Conservation (phyloP, 116 monocot species). For the Iris pallida region DNA sequence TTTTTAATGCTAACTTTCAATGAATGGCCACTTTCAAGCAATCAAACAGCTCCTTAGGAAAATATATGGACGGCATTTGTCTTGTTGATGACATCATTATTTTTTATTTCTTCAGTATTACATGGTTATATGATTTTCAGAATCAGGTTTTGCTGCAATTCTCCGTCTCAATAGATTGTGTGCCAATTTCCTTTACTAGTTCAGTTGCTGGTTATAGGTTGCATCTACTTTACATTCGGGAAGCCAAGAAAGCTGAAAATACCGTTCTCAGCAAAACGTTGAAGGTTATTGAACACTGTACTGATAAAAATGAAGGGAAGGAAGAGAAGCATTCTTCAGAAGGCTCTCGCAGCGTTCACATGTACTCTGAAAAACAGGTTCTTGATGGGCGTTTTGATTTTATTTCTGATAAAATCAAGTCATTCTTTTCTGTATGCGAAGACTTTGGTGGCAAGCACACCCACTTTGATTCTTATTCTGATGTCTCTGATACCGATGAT, state of each 20-base stretch:
- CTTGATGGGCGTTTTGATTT: slow-evolving; percentile 53
- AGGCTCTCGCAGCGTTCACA: slow-evolving; percentile 1
- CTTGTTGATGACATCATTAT: too few relatives aligned
- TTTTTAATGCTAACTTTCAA: too few relatives aligned
- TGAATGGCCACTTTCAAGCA: too few relatives aligned
- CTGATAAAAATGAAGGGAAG: not conserved
- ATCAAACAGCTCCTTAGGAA: too few relatives aligned
- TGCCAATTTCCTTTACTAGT: not conserved
- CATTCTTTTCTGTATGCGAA: slow-evolving; percentile 42
- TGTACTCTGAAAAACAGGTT: slow-evolving; percentile 32
- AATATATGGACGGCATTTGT: too few relatives aligned
- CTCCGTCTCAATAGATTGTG: not conserved
- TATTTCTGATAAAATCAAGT: slow-evolving; percentile 49
- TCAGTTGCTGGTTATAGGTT: slow-evolving; percentile 37
- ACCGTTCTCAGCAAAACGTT: slow-evolving; percentile 18
- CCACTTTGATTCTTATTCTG: slow-evolving; percentile 53
- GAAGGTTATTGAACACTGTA: slow-evolving; percentile 1
- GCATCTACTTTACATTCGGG: slow-evolving; percentile 50
- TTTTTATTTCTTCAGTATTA: too few relatives aligned
- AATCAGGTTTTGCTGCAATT: not conserved
- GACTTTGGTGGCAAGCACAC: slow-evolving; percentile 54
- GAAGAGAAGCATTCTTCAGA: slow-evolving; percentile 10
- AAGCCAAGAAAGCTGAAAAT: slow-evolving; percentile 58
- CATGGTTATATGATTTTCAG: too few relatives aligned
- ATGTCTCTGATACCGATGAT: slow-evolving; percentile 23